These are phyloP conservation scores for Spinacia oleracea DNA, from an alignment of 179 eudicot species.

Conservation along the genomic window DNA sequence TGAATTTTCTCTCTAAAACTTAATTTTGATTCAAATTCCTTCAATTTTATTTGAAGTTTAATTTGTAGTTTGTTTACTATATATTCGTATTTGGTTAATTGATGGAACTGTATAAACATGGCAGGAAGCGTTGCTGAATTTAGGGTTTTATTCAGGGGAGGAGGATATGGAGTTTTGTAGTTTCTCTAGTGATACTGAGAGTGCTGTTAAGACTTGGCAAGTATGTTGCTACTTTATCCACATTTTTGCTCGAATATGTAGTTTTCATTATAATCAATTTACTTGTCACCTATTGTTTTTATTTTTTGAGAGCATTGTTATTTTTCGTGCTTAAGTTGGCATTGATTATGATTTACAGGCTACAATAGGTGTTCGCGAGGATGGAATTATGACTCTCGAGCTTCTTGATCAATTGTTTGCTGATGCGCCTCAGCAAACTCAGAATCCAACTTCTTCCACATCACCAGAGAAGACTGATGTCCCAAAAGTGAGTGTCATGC, in stretches of 20 bases:
- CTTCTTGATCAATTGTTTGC: conserved; percentile 66
- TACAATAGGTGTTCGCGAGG: conserved; percentile 55
- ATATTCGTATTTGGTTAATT: neutral
- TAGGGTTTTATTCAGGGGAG: conserved; percentile 92
- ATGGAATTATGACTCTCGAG: conserved; percentile 80
- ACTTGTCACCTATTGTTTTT: neutral
- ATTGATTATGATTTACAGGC: conserved; percentile 41
- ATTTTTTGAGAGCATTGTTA: neutral
- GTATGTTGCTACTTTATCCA: conserved; percentile 42
- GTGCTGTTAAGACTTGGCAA: conserved; percentile 98
- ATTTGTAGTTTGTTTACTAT: neutral
- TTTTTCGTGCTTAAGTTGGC: neutral
- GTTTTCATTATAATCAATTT: neutral
- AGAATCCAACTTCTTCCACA: conserved; percentile 22
- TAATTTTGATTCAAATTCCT: neutral
- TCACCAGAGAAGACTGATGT: conserved; percentile 27
- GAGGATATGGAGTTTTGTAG: conserved; percentile 85
- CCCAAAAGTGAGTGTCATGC: conserved; percentile 15
- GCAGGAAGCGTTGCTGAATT: conserved; percentile 76
- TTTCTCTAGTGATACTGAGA: conserved; percentile 74
- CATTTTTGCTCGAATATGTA: neutral
- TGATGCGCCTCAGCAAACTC: conserved; percentile 30
- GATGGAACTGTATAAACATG: neutral
- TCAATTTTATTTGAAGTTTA: neutral
- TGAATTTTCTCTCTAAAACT: conserved; percentile 1